Evolutionary conservation across 2,329 filamentous ascomycete genomes (phyloP).

Genomic region (Monosporascus cannonballus): DNA sequence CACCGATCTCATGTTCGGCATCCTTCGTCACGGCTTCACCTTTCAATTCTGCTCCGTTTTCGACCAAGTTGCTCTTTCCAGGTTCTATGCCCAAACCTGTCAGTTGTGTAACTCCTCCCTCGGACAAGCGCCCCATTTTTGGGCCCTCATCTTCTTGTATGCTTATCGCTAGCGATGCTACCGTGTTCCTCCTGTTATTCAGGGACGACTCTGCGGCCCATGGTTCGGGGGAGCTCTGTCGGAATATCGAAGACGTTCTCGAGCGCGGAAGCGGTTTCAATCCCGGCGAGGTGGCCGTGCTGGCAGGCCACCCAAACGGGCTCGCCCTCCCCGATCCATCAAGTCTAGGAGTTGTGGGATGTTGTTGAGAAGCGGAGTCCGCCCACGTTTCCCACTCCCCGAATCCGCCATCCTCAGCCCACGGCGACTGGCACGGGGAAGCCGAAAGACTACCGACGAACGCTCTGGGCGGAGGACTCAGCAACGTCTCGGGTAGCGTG

Average conservation of each 20-base stretch:
- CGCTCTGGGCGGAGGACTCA: slow-evolving; percentile 36
- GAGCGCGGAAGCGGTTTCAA: slow-evolving; percentile 25
- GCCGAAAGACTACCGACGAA: slow-evolving; percentile 30
- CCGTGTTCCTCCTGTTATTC: slow-evolving; percentile 10
- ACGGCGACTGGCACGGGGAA: slow-evolving; percentile 31
- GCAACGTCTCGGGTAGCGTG: slow-evolving; percentile 26
- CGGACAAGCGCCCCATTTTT: slow-evolving; percentile 1
- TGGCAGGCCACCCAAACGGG: slow-evolving; percentile 34
- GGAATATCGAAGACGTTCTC: slow-evolving; percentile 24
- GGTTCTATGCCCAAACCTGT: neutral
- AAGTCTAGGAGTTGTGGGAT: slow-evolving; percentile 25
- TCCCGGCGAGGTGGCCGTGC: slow-evolving; percentile 29
- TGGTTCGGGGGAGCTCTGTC: slow-evolving; percentile 35
- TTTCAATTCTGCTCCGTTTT: neutral
- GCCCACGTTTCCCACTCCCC: slow-evolving; percentile 31
- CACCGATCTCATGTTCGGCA: neutral
- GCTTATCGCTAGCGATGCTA: slow-evolving; percentile 4
- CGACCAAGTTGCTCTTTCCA: neutral
- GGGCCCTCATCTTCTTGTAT: neutral
- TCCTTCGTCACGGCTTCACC: neutral
- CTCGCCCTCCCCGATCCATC: slow-evolving; percentile 28
- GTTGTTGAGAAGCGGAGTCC: slow-evolving; percentile 20
- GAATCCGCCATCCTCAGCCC: slow-evolving; percentile 33
- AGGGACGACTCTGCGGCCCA: slow-evolving; percentile 32
- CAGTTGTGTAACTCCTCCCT: neutral